Base-by-base conservation (phyloP, 2,329 filamentous ascomycete species). In the Botrytis elliptica region DNA sequence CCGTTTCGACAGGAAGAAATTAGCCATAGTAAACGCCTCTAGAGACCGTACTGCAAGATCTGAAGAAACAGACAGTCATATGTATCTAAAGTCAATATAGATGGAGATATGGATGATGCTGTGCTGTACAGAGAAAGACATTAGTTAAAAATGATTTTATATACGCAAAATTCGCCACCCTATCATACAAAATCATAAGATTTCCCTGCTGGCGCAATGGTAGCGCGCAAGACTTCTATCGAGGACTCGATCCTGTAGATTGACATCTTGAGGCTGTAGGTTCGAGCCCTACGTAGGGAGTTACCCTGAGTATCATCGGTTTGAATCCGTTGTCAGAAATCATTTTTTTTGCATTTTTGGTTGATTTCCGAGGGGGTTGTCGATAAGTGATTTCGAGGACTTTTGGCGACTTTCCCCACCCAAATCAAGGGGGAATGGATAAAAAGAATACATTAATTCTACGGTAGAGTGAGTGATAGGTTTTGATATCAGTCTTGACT, bases 131-230 rank as follows among this genome's bases (percentile, higher is more conserved):
- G 25, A 7, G 2, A 6, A 16, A 14, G 4, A 10, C 12, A 52
- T 12, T 14, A 16, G 0, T 14, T 0, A 4, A 0, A 1, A 4
- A 5, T 1, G 7, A 2, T 33, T 1, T 8, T 29, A 55, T 29
- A 22, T n/a, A 4, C 0, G 0, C 3, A 40, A 12, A 55, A 29
- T 7, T 0, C 0, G 0, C 0, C 0, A 1, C 0, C 0, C 1
- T 0, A 20, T 2, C 25, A 67, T 67, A 38, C 14, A 55, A 67
- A 12, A 67, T 55, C 33, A 29, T 1, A 55, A 55, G 65, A 67
- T 67, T 49, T 67, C 65, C 65, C 65, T 67, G 65, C 65, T 67
- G 65, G 65, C 65, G 65, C 65, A 67, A 67, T 67, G 65, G 65
- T 67, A 67, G 65, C 65, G 65, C 65, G 65, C 65, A 67, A 67